Base-by-base conservation (phyloP, 179 eudicot species). In the Patellifolia procumbens region DNA sequence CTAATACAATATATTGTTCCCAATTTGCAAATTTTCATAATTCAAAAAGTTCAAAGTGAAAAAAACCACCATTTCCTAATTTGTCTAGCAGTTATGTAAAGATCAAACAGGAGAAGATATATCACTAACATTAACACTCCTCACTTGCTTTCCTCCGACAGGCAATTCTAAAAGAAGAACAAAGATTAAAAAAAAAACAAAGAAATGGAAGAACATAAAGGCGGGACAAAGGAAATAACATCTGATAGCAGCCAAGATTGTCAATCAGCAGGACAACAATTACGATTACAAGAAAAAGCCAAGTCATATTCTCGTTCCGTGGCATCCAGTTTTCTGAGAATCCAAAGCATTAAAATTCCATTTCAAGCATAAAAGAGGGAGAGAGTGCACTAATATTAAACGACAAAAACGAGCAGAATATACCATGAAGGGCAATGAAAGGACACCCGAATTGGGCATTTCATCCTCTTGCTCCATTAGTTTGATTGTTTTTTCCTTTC, bases 391-490 rank as follows among this genome's bases (percentile, higher is more conserved):
- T 1, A 56, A 45, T 15, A 37, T 7, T 15, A 63, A 53, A 49
- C 3, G 28, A 77, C 34, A n/a, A 69, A 7, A 66, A 22, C n/a
- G 35, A 29, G 19, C 16, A 51, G 26, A 42, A 55, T 39, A 74
- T 91, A 95, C 99, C 99, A 95, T 91, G 87, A 95, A 95, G 62
- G 99, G 97, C 84, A 95, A 81, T 63, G 92, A 84, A 63, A 90
- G 88, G 70, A 95, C 87, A 67, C 98, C 97, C n/a, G 99, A 87
- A 52, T 80, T 87, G 15, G 97, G 94, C 67, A 82, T 52, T 63
- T 91, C 99, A 29, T 88, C 94, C 34, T 88, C 94, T 69, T 82
- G 88, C 69, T 86, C 92, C 84, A 93, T 74, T 43, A 89, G 79
- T 81, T 77, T 78, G 61, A 86, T 83, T 9, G 97, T 95, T 82